Percentiles rank a stretch among this genome's conserved stretches.
Evolutionary conservation across 805 yeast genomes (phyloP).

Genomic region (Wickerhamomyces hampshirensis): DNA sequence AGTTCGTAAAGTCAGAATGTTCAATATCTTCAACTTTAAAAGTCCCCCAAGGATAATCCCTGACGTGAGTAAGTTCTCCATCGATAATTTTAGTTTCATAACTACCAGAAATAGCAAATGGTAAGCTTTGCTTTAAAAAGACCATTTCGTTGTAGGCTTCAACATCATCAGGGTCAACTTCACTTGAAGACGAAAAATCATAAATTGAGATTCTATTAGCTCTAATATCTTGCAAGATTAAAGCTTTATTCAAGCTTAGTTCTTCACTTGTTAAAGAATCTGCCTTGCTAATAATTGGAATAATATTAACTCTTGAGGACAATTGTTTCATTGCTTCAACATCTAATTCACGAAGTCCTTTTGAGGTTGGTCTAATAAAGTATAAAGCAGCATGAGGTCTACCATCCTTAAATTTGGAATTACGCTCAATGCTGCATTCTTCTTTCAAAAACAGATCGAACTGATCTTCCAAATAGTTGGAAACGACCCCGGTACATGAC

Average conservation of each 20-base stretch:
- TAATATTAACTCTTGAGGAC: slow-evolving; percentile 69
- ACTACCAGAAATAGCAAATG: slow-evolving; percentile 66
- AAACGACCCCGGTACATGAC: slow-evolving; percentile 42
- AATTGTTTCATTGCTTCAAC: slow-evolving; percentile 63
- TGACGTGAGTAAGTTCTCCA: slow-evolving; percentile 38
- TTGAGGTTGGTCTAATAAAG: slow-evolving; percentile 66
- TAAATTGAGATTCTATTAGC: slow-evolving; percentile 59
- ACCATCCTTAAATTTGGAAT: slow-evolving; percentile 65
- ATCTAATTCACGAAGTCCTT: slow-evolving; percentile 68
- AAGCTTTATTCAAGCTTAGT: slow-evolving; percentile 44
- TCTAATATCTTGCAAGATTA: slow-evolving; percentile 52
- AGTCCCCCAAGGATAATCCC: slow-evolving; percentile 68
- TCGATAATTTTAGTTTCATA: slow-evolving; percentile 30
- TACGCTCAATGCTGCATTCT: slow-evolving; percentile 69
- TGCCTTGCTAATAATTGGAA: slow-evolving; percentile 79
- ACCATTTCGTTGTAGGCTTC: slow-evolving; percentile 24
- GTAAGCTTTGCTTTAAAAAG: slow-evolving; percentile 43
- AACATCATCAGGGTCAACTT: slow-evolving; percentile 20
- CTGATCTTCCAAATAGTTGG: slow-evolving; percentile 61
- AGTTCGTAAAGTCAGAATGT: slow-evolving; percentile 62
- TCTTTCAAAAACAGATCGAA: slow-evolving; percentile 70
- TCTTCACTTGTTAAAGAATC: slow-evolving; percentile 74
- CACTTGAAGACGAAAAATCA: slow-evolving; percentile 51
- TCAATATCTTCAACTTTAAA: slow-evolving; percentile 52
- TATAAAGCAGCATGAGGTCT: slow-evolving; percentile 77